These are phyloP conservation scores for Amoeboaphelidium protococcarum DNA, from an alignment of 371 early-diverging fungal genomes.

Conservation along the genomic window DNA sequence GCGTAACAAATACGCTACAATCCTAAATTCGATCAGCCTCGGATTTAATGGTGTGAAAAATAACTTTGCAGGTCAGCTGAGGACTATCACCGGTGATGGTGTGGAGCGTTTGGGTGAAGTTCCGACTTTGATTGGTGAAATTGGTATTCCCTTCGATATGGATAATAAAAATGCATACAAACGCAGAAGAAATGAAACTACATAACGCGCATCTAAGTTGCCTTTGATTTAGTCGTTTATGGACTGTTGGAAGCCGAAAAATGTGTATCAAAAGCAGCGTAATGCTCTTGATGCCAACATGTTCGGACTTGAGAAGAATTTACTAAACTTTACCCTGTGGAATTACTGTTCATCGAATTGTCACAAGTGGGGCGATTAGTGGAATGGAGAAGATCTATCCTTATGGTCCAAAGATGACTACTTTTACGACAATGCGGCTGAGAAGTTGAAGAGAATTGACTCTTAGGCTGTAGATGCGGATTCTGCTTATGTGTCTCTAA, in stretches of 20 bases:
- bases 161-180: conserved; percentile 13
- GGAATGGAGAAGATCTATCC: conserved; percentile 44
- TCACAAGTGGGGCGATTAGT: conserved; percentile 29
- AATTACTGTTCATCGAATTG: conserved; percentile 30
- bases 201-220: too few relatives aligned
- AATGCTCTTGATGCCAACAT: conserved; percentile 39
- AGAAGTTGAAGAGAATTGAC: neutral
- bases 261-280: conserved; percentile 16
- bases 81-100: conserved; percentile 23
- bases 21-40: conserved; percentile 22
- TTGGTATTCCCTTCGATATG: conserved; percentile 45
- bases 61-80: conserved; percentile 24
- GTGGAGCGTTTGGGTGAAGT: conserved; percentile 12
- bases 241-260: conserved; percentile 9
- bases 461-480: neutral
- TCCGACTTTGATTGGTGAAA: conserved; percentile 37
- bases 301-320: conserved; percentile 27
- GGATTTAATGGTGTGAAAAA: conserved; percentile 27
- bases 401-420: conserved; percentile 17
- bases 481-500: neutral
- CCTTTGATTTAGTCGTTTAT: too few relatives aligned
- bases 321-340: conserved; percentile 34
- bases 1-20: conserved; percentile 28
- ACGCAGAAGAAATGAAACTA: neutral
- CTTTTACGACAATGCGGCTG: conserved; percentile 6